Evolutionary conservation across 1,139 yeast genomes (phyloP).

Genomic region (Scheffersomyces segobiensis): DNA sequence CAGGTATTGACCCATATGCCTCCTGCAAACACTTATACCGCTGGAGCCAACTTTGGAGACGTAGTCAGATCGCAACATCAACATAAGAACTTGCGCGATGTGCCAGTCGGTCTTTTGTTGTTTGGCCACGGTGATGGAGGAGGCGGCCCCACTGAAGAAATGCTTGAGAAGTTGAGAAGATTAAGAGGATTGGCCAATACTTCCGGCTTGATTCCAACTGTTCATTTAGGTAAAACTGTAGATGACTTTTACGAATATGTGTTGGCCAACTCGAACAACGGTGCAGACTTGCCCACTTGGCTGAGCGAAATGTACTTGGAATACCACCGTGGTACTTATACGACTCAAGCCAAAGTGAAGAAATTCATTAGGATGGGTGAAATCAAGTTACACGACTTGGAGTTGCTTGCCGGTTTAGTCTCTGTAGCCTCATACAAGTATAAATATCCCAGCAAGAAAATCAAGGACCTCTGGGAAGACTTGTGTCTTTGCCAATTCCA

Average conservation of each 20-base stretch:
- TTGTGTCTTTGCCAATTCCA: slow-evolving; percentile 91
- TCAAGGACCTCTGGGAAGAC: slow-evolving; percentile 82
- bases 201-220: slow-evolving; percentile 78
- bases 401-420: slow-evolving; percentile 75
- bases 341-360: slow-evolving; percentile 87
- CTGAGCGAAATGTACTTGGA: slow-evolving; percentile 91
- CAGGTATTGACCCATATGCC: slow-evolving; percentile 97
- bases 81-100: slow-evolving; percentile 80
- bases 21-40: slow-evolving; percentile 93
- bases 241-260: slow-evolving; percentile 77
- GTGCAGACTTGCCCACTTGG: slow-evolving; percentile 78
- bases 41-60: slow-evolving; percentile 90
- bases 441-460: slow-evolving; percentile 67
- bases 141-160: slow-evolving; percentile 94
- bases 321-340: slow-evolving; percentile 95
- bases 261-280: slow-evolving; percentile 61
- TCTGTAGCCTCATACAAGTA: slow-evolving; percentile 55
- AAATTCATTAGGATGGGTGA: slow-evolving; percentile 80
- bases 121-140: slow-evolving; percentile 98
- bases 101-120: slow-evolving; percentile 75
- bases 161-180: slow-evolving; percentile 89
- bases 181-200: slow-evolving; percentile 85
- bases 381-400: slow-evolving; percentile 78
- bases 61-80: slow-evolving; percentile 76
- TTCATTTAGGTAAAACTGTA: slow-evolving; percentile 73